These are phyloP conservation scores for Dioscorea alata DNA, from an alignment of 106 monocot species.

Conservation along the genomic window DNA sequence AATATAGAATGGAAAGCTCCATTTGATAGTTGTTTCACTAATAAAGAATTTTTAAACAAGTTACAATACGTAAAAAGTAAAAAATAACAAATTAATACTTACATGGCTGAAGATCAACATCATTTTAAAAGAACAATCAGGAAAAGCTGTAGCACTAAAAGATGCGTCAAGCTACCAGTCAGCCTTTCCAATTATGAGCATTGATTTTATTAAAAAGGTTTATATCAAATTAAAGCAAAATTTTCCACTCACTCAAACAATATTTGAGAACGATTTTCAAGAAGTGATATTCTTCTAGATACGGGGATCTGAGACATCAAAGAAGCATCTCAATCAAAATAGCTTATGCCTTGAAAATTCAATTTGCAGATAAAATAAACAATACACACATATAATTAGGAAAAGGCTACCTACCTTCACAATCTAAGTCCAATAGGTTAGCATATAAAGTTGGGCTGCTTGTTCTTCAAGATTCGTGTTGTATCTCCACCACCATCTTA, in stretches of 20 bases:
- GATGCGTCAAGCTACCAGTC: slow-evolving; percentile 82
- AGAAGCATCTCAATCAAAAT: background rate
- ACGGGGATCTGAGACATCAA: slow-evolving; percentile 56
- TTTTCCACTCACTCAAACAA: slow-evolving; percentile 64
- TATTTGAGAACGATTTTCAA: slow-evolving; percentile 73
- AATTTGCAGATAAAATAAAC: background rate
- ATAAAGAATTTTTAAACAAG: slow-evolving; percentile 30
- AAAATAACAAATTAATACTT: slow-evolving; percentile 1
- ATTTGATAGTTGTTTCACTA: slow-evolving; percentile 65
- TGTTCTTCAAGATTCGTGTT: slow-evolving; percentile 97
- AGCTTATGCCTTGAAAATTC: background rate
- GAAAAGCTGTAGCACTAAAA: slow-evolving; percentile 66
- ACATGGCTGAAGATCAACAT: slow-evolving; percentile 76
- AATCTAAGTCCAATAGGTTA: slow-evolving; percentile 88
- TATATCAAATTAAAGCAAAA: background rate
- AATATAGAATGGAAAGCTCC: slow-evolving; percentile 86
- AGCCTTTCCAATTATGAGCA: background rate
- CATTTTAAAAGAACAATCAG: slow-evolving; percentile 94
- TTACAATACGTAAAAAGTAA: background rate
- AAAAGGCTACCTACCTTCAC: slow-evolving; percentile 61
- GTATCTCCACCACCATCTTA: slow-evolving; percentile 90
- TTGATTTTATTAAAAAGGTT: no score
- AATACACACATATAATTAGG: background rate
- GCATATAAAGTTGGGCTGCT: slow-evolving; percentile 92
- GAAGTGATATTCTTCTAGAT: slow-evolving; percentile 81